Base-by-base conservation (phyloP, 345 rosid genomes). In the Citrus sinensis region DNA sequence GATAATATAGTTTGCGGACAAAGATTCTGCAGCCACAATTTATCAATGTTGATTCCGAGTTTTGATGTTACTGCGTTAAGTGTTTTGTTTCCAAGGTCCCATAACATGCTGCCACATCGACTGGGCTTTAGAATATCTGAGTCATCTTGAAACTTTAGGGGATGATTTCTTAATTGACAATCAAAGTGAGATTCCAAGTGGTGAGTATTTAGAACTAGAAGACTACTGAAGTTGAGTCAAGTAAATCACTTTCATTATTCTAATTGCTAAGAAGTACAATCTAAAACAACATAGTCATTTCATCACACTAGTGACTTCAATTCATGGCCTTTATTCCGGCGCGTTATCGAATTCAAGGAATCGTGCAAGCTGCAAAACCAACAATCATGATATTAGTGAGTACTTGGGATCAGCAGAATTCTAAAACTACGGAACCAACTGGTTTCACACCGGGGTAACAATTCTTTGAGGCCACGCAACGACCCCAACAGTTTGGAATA, bases 311-410 rank as follows among this genome's bases (percentile, higher is more conserved):
- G 56, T 76, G 27, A 63, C 69, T 59, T 54, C 22, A 17, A 17
- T 17, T 4, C 58, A 54, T 5, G 58, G 58, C 58, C 58, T 60
- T 66, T 74, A 37, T 34, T 70, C 25, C 60, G 40, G 60, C 46
- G 35, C 73, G 27, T 51, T 64, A 24, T 34, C 70, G 14, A 10
- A 54, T 20, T 87, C 85, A 87, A 27, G 88, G 84, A 76, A 88
- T 82, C 22, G 91, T 79, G 56, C 86, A 85, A 76, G 77, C 88
- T 84, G 84, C 87, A 83, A 77, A 78, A 66, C 62, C 67, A 76
- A 37, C 51, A 39, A 49, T 68, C 42, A 24, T 20, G 56, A 76
- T 27, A 2, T 40, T 22, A 13, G 25, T 34, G 24, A 24, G 24
- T 24, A 24, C 24, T 24, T 24, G 24, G 24, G 24, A 24, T n/a